Percentiles rank a stretch among this genome's conserved stretches.
These are phyloP conservation scores for Knufia petricola DNA, from an alignment of 2,329 filamentous ascomycete species.

Conservation along the genomic window DNA sequence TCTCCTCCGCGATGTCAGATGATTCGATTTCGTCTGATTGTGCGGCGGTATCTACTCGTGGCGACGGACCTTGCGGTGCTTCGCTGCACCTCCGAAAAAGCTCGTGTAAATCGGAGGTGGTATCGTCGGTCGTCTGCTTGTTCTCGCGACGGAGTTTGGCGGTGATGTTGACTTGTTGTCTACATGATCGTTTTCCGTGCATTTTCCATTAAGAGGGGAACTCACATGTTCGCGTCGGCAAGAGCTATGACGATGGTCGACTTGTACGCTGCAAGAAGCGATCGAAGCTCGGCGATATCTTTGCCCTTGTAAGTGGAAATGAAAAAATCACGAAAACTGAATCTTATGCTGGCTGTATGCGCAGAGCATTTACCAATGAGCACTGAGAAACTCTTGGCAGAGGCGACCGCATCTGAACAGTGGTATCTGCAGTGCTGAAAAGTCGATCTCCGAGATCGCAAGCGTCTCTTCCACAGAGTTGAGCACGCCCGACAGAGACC, in stretches of 20 bases:
- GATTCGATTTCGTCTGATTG: constrained; percentile 5
- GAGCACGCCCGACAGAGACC: constrained; percentile 16
- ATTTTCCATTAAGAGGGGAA: background rate
- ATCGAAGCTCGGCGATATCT: constrained; percentile 15
- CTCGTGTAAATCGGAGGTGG: constrained; percentile 29
- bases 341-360: constrained; percentile 11
- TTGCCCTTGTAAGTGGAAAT: constrained; percentile 14
- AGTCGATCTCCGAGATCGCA: constrained; percentile 14
- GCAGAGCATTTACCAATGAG: constrained; percentile 16
- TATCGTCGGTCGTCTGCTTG: constrained; percentile 27
- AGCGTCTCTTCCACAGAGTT: constrained; percentile 14
- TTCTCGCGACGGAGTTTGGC: constrained; percentile 25
- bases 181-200: constrained; percentile 8
- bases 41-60: constrained; percentile 4
- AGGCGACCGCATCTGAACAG: constrained; percentile 20
- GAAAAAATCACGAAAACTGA: constrained; percentile 20
- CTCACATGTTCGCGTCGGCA: constrained; percentile 25
- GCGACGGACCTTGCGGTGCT: constrained; percentile 24
- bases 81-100: constrained; percentile 26
- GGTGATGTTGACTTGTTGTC: constrained; percentile 19
- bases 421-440: constrained; percentile 21
- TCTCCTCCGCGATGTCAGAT: constrained; percentile 27
- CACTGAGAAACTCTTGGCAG: constrained; percentile 19
- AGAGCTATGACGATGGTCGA: constrained; percentile 24
- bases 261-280: background rate